Base-by-base conservation (phyloP, 495 filamentous ascomycete genomes). In the Annulohypoxylon bovei region DNA sequence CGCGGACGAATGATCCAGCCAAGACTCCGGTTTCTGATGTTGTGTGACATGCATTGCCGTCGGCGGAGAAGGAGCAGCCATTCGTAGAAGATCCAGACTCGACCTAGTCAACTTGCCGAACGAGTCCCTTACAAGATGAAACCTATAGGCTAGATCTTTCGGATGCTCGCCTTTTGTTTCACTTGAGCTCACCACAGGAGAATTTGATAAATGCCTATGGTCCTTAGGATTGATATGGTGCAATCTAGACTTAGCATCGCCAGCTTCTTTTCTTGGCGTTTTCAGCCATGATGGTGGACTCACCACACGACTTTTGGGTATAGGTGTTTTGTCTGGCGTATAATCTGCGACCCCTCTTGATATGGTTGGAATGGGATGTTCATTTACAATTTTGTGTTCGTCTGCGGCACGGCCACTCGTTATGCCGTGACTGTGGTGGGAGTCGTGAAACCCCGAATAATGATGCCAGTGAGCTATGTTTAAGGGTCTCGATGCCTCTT, bases 261-360 rank as follows among this genome's bases (percentile, higher is more conserved):
- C 79, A 33, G 76, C 67, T 57, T 66, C 71, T 40, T 62, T 77
- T 3, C 72, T 67, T 1, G 79, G 75, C 18, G 61, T 33, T 35
- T 68, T 79, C 7, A 81, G 25, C 79, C 79, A 81, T 33, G 65
- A 22, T 18, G 81, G 78, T 23, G 80, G 77, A 67, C 79, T 81
- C 9, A 77, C 69, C 0, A 77, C 65, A 25, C 68, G 68, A 9
- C 70, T 40, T 67, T 60, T 78, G n/a, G 70, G 77, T 32, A 70
- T 57, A 30, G 50, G 37, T n/a, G 22, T 44, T 20, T 27, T 54
- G 22, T 14, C 30, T 27, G 23, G 50, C 3, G 23, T 1, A 37
- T 44, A 18, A n/a, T 52, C 14, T 50, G 23, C 42, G 25, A 25
- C 8, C 3, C 0, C 32, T 50, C 37, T 46, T 14, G 52, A n/a